phyloP scores from a whole-genome alignment of 192 early-diverging fungal genomes.

The Backusella luteola region DNA sequence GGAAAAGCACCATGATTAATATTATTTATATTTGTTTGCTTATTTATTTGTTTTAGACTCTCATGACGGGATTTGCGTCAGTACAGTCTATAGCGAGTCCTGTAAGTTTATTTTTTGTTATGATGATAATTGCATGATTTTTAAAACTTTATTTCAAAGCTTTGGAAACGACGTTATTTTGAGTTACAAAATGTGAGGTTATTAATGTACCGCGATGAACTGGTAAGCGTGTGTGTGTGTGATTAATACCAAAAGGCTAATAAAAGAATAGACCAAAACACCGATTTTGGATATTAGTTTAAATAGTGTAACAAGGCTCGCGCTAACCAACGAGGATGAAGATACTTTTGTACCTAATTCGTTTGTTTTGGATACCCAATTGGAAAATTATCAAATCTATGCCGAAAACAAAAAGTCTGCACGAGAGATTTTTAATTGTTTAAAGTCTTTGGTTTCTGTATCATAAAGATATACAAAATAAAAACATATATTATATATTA shows the following conservation, averaged over 20 bases:
- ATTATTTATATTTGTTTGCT: conserved; percentile 17
- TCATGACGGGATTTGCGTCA: conserved; percentile 34
- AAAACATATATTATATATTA: not conserved
- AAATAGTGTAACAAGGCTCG: conserved; percentile 5
- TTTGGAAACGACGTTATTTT: conserved; percentile 63
- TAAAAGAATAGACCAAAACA: conserved; percentile 11
- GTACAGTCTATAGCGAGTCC: conserved; percentile 22
- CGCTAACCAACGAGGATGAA: conserved; percentile 16
- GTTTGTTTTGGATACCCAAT: conserved; percentile 18
- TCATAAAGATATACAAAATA: not conserved
- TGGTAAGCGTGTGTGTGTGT: conserved; percentile 15
- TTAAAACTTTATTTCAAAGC: conserved; percentile 25
- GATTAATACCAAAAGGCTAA: not conserved
- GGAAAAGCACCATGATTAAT: conserved; percentile 17
- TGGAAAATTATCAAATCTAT: conserved; percentile 25
- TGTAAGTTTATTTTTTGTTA: conserved; percentile 9
- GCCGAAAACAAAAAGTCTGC: conserved; percentile 28
- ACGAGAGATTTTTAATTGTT: conserved; percentile 22
- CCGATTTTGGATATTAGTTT: conserved; percentile 24
- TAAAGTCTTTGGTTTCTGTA: conserved; percentile 14
- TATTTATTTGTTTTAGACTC: conserved; percentile 16
- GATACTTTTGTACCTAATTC: conserved; percentile 35
- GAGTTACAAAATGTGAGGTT: conserved; percentile 49
- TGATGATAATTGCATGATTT: not conserved
- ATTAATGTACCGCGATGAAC: conserved; percentile 48